phyloP scores from a whole-genome alignment of 2,329 filamentous ascomycete species.

The Trichoderma hamatum region DNA sequence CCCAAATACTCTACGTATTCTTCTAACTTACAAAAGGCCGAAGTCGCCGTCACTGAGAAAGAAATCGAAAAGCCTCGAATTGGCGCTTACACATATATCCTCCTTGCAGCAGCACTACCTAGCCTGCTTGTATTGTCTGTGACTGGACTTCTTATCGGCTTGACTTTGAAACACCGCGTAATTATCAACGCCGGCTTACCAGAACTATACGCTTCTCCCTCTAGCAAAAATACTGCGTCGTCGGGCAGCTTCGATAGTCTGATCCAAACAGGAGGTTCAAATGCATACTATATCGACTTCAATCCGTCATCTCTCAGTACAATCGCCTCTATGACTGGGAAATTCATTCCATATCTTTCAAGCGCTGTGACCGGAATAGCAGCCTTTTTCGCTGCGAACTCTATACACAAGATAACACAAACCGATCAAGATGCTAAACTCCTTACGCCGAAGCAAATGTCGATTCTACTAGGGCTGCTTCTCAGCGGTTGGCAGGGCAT shows the following conservation, averaged over 20 bases:
- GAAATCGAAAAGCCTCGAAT: background rate
- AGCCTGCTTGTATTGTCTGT: background rate
- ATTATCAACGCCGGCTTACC: background rate
- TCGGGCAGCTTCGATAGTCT: background rate
- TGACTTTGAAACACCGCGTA: background rate
- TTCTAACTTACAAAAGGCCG: background rate
- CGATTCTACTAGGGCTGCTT: background rate
- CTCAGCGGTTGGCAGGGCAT: background rate
- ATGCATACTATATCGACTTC: background rate
- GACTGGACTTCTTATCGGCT: background rate
- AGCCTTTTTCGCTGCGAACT: background rate
- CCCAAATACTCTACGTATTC: background rate
- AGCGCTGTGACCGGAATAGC: background rate
- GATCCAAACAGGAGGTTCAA: background rate
- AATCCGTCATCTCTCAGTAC: slow-evolving; percentile 8
- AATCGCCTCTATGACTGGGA: background rate
- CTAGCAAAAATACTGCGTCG: background rate
- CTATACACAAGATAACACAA: background rate
- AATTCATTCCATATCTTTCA: background rate
- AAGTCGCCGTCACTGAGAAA: background rate
- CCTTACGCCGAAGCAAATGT: slow-evolving; percentile 1
- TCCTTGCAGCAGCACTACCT: background rate
- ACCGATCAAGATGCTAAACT: background rate
- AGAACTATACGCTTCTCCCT: background rate
- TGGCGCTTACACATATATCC: background rate